Base-by-base conservation (phyloP, 1,284 basidiomycete species). In the Exobasidium rhododendri region DNA sequence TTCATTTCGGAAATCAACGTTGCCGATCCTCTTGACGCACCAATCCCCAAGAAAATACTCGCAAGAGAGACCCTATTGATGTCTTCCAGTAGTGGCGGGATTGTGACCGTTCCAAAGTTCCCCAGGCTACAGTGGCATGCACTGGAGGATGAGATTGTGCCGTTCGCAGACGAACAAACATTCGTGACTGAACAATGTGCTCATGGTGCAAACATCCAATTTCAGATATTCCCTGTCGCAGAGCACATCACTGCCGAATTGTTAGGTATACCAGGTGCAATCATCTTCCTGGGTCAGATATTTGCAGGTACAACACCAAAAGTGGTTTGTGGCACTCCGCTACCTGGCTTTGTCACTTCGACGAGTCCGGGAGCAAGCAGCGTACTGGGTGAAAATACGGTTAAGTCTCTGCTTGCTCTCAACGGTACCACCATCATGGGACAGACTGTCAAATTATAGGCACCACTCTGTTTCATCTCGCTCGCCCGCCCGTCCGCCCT, bases 201-300 rank as follows among this genome's bases (percentile, higher is more conserved):
- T 17, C 13, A 61, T 14, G 58, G 58, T 26, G 58, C 58, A 20
- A 54, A 32, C 29, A 59, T 59, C 44, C 26, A 59, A 17, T 59
- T 45, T 51, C 4, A 45, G 22, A 22, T 60, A 10, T 68, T 64
- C 44, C 62, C 67, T 4, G 43, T 68, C 20, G 59, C 61, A 14
- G 67, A 71, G 31, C 75, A 77, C 52, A 3, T 68, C 28, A 62
- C 58, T 10, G 65, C 64, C 26, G 64, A 68, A 43, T 11, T 43
- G 11, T 14, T 30, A 2, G 32, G 40, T 29, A 22, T 57, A 7
- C 40, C 56, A 22, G 22, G 30, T 26, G 24, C 40, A 2, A 57
- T 57, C 35, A 26, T 24, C 11, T 14, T 20, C 30, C 35, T 57
- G 17, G 32, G 54, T 43, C 59, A 69, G 46, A 64, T 65, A 1